phyloP scores from a whole-genome alignment of 1,284 basidiomycete species.

The Ustilago crameri region DNA sequence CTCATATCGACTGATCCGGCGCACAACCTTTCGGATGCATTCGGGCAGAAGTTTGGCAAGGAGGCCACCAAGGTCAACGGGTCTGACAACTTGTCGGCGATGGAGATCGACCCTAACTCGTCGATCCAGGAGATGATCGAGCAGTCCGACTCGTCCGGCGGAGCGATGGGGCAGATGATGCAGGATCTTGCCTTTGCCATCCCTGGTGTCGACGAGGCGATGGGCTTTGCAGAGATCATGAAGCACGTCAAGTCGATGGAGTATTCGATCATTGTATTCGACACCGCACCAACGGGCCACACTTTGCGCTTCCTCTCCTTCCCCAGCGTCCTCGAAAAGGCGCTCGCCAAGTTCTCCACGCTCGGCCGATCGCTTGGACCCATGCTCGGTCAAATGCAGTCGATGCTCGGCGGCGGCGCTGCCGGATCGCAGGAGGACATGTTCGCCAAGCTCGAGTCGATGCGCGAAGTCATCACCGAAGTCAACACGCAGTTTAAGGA shows the following conservation, averaged over 20 bases:
- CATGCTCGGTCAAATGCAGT: slow-evolving; percentile 82
- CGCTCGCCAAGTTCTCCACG: slow-evolving; percentile 90
- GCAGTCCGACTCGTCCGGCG: slow-evolving; percentile 83
- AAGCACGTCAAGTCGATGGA: slow-evolving; percentile 99
- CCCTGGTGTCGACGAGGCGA: slow-evolving; percentile 98
- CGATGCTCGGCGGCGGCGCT: slow-evolving; percentile 86
- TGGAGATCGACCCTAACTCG: slow-evolving; percentile 99
- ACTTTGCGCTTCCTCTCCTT: slow-evolving; percentile 98
- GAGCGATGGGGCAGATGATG: slow-evolving; percentile 98
- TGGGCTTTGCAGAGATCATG: slow-evolving; percentile 99
- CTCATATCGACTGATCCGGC: slow-evolving; percentile 90
- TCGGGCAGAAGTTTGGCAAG: slow-evolving; percentile 98
- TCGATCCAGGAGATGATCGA: slow-evolving; percentile 99
- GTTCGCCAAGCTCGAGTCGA: slow-evolving; percentile 96
- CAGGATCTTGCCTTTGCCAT: slow-evolving; percentile 99
- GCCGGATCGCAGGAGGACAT: slow-evolving; percentile 74
- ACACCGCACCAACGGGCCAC: slow-evolving; percentile 98
- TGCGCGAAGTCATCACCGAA: slow-evolving; percentile 96
- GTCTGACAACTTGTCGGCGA: slow-evolving; percentile 94
- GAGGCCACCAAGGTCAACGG: slow-evolving; percentile 99
- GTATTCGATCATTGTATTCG: slow-evolving; percentile 98
- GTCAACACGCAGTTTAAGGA: slow-evolving; percentile 99
- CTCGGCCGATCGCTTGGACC: slow-evolving; percentile 93
- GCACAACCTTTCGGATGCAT: slow-evolving; percentile 98
- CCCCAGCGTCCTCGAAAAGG: slow-evolving; percentile 96